Conservation (phyloP, 176 grass and related monocot species). For the Oryza punctata region DNA sequence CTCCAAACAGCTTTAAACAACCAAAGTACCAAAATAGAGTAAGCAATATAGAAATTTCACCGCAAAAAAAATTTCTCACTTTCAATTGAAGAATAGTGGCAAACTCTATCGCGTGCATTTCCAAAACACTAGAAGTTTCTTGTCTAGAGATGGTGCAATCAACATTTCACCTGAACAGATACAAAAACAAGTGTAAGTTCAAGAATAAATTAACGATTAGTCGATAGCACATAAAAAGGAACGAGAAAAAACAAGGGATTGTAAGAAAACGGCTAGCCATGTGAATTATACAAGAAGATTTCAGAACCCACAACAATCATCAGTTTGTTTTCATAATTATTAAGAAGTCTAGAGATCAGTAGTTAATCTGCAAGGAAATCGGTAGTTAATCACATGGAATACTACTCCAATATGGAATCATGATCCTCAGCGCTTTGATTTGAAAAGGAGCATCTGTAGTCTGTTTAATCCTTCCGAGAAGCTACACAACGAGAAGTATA, state of each 20-base stretch:
- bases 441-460: too few species aligned
- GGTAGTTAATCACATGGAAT: too few species aligned
- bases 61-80: too few species aligned
- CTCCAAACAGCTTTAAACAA: too few species aligned
- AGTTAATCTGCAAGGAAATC: too few species aligned
- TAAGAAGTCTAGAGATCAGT: too few species aligned
- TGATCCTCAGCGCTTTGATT: too few species aligned
- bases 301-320: neutral
- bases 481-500: neutral
- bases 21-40: too few species aligned
- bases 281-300: neutral
- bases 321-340: neutral
- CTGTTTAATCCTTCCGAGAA: neutral
- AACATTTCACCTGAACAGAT: slow-evolving; percentile 43
- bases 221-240: neutral
- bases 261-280: neutral
- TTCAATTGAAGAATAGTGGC: too few species aligned
- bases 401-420: too few species aligned
- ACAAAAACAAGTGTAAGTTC: neutral
- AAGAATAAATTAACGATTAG: slow-evolving; percentile 29
- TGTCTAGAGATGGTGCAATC: slow-evolving; percentile 85
- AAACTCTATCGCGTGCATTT: slow-evolving; percentile 39
- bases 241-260: neutral
- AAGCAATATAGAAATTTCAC: too few species aligned
- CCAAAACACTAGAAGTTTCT: slow-evolving; percentile 64